These are phyloP conservation scores for Parasitella parasitica DNA, from an alignment of 371 early-diverging fungal genomes.

Conservation along the genomic window DNA sequence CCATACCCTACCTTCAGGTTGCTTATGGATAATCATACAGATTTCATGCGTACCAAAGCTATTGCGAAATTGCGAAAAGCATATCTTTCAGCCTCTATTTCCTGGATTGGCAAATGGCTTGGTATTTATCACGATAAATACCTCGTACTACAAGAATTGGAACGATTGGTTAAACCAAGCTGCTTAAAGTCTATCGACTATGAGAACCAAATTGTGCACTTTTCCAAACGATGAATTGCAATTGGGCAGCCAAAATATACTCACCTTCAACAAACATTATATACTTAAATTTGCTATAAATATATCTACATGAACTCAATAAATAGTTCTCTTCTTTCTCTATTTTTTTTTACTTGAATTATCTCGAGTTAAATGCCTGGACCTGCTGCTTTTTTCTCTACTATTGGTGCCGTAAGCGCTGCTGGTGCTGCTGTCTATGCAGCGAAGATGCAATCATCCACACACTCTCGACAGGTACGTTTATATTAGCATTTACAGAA, in stretches of 20 bases:
- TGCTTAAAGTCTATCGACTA: slow-evolving; percentile 19
- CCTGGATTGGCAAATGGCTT: slow-evolving; percentile 16
- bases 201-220: slow-evolving; percentile 9
- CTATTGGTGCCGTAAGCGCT: neutral
- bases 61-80: slow-evolving; percentile 12
- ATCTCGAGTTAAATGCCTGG: neutral
- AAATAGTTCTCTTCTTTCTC: too few relatives aligned
- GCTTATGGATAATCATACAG: slow-evolving; percentile 7
- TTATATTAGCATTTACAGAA: too few relatives aligned
- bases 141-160: slow-evolving; percentile 1
- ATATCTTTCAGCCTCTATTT: slow-evolving; percentile 13
- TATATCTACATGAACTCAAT: too few relatives aligned
- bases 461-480: neutral
- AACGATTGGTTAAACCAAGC: slow-evolving; percentile 2
- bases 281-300: too few relatives aligned
- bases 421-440: neutral
- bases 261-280: neutral
- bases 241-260: neutral
- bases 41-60: slow-evolving; percentile 6
- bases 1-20: slow-evolving; percentile 12
- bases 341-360: too few relatives aligned
- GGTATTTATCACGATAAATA: slow-evolving; percentile 7
- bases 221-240: neutral
- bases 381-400: neutral
- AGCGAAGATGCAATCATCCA: neutral